phyloP scores from a whole-genome alignment of 2,329 filamentous ascomycete species.

The Diplodia sapinea region DNA sequence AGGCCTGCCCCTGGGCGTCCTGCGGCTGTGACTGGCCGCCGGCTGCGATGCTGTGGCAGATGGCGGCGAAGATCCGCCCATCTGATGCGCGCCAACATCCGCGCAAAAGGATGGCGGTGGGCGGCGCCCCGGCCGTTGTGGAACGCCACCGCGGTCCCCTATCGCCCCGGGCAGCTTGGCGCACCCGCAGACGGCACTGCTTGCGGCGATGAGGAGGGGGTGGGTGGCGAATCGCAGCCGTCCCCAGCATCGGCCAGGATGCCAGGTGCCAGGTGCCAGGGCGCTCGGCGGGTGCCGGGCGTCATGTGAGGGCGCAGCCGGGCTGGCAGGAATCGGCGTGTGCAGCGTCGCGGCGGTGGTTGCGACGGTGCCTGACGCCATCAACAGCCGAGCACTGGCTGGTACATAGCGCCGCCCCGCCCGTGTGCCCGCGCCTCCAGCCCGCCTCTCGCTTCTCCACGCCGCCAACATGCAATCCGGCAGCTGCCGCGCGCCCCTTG shows the following conservation, averaged over 20 bases:
- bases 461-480: neutral
- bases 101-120: neutral
- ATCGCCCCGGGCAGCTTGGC: neutral
- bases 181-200: neutral
- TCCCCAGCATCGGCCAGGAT: neutral
- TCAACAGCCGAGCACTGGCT: neutral
- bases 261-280: too few relatives aligned
- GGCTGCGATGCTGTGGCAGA: neutral
- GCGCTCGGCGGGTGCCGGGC: conserved; percentile 1
- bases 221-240: conserved; percentile 15
- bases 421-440: neutral
- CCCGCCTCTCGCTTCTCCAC: neutral
- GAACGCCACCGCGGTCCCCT: neutral
- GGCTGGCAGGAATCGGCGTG: conserved; percentile 2
- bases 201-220: neutral
- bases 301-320: neutral
- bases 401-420: neutral
- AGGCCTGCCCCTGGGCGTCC: neutral
- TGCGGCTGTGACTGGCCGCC: neutral
- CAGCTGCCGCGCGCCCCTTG: neutral
- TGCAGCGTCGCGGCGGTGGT: too few relatives aligned
- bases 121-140: neutral
- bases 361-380: conserved; percentile 1
- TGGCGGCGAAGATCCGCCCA: neutral
- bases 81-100: conserved; percentile 1